Evolutionary conservation across 225 moss, liverwort and hornwort genomes (phyloP).

Genomic region (Rhytidiadelphus loreus): DNA sequence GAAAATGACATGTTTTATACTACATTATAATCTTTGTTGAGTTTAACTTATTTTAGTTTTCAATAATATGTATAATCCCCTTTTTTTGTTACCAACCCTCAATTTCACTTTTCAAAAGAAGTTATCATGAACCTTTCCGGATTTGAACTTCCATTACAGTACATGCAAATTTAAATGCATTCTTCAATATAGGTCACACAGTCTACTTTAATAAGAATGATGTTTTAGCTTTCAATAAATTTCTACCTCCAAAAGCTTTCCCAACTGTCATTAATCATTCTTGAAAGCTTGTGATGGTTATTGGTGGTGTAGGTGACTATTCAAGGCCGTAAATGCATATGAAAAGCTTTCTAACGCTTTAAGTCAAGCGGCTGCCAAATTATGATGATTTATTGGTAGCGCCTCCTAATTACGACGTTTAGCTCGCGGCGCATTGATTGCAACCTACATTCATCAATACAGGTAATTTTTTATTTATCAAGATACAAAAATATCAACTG

Average conservation of each 20-base stretch:
- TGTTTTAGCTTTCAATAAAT: no score
- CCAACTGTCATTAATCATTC: not conserved
- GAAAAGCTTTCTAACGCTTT: not conserved
- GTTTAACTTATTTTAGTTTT: not conserved
- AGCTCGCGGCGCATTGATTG: no score
- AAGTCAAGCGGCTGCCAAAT: not conserved
- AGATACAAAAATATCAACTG: rapidly evolving
- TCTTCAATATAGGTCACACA: not conserved
- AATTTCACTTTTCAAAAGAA: no score
- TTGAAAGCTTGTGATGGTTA: not conserved
- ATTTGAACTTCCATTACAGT: rapidly evolving
- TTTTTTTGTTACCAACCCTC: not conserved
- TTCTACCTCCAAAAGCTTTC: rapidly evolving
- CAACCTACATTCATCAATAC: not conserved
- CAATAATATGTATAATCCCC: rapidly evolving
- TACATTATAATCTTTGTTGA: no score
- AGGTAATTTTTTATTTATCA: no score
- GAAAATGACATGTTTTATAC: not conserved
- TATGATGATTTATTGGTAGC: not conserved
- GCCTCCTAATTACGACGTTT: no score
- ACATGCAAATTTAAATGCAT: not conserved
- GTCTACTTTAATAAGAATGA: not conserved
- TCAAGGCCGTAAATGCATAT: not conserved
- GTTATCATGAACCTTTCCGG: no score
- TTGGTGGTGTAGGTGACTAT: not conserved